Evolutionary conservation across 2,329 filamentous ascomycete genomes (phyloP).

Genomic region (Aspergillus transmontanensis): DNA sequence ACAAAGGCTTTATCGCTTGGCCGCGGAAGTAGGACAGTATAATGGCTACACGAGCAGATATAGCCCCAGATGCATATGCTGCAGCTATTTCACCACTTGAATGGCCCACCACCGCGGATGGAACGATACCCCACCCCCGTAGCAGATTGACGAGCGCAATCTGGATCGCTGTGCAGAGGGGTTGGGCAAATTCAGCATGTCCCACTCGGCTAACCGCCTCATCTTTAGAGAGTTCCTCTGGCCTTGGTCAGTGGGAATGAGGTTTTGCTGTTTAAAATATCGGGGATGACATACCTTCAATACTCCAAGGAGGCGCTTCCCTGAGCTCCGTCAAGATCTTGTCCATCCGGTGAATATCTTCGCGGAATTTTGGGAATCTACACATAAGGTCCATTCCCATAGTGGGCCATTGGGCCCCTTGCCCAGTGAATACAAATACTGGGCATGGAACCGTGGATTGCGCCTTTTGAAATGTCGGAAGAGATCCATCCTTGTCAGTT

Average conservation of each 20-base stretch:
- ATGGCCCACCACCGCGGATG: slow-evolving; percentile 34
- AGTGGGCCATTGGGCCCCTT: slow-evolving; percentile 38
- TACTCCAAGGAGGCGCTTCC: slow-evolving; percentile 9
- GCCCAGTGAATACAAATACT: slow-evolving; percentile 38
- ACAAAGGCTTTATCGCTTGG: slow-evolving; percentile 6
- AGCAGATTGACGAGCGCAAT: slow-evolving; percentile 36
- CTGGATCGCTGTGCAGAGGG: slow-evolving; percentile 38
- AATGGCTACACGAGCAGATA: slow-evolving; percentile 22
- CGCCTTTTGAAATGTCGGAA: slow-evolving; percentile 8
- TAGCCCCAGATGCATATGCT: slow-evolving; percentile 34
- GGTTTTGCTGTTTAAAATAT: not conserved
- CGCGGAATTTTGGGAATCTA: slow-evolving; percentile 20
- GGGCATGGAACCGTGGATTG: slow-evolving; percentile 5
- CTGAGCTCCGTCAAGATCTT: slow-evolving; percentile 11
- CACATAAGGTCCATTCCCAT: slow-evolving; percentile 36
- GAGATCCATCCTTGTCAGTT: not conserved
- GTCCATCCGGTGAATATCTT: slow-evolving; percentile 22
- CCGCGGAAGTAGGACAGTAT: slow-evolving; percentile 27
- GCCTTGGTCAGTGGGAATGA: not conserved
- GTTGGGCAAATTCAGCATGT: slow-evolving; percentile 32
- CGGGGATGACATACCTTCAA: slow-evolving; percentile 8
- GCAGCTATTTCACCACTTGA: slow-evolving; percentile 41
- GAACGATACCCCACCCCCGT: slow-evolving; percentile 22
- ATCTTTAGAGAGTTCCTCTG: slow-evolving; percentile 12
- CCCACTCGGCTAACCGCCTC: slow-evolving; percentile 17